phyloP scores from a whole-genome alignment of 257 asterid genomes.

The Thymus quinquecostatus region DNA sequence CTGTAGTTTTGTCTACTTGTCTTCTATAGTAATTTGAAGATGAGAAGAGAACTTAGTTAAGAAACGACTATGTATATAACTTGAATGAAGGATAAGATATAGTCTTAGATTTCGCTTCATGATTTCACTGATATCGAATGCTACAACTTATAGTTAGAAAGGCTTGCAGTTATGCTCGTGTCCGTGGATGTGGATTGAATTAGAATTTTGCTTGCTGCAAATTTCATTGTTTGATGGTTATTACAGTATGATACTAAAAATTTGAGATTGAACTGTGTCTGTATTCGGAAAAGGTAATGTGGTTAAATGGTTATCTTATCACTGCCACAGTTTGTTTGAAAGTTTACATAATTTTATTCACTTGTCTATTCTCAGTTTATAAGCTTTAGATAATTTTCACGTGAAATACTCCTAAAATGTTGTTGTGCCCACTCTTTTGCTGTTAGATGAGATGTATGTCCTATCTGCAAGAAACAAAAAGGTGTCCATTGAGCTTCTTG shows the following conservation, averaged over 20 bases:
- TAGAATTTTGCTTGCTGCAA: conserved; percentile 4
- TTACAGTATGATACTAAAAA: not conserved
- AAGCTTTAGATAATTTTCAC: not conserved
- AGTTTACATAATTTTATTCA: not conserved
- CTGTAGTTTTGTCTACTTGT: not conserved
- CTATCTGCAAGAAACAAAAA: conserved; percentile 84
- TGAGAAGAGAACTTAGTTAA: not conserved
- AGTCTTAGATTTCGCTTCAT: too few relatives aligned
- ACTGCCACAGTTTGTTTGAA: not conserved
- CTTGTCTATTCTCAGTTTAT: conserved; percentile 5
- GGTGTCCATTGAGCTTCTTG: conserved; percentile 83
- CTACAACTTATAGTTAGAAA: not conserved
- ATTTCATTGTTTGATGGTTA: not conserved
- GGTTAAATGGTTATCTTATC: conserved; percentile 6
- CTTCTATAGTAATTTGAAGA: conserved; percentile 2
- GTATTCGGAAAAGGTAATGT: not conserved
- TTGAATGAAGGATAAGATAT: too few relatives aligned
- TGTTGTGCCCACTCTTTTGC: conserved; percentile 20
- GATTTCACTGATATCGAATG: too few relatives aligned
- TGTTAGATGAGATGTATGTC: conserved; percentile 95
- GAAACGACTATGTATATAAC: not conserved
- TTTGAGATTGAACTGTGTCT: not conserved
- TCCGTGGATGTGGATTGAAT: not conserved
- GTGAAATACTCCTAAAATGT: conserved; percentile 26
- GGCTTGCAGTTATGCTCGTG: not conserved